A percentile compares a stretch with the other conserved stretches of the same genome.
Conservation (phyloP, 1,139 yeast genomes). For the Sugiyamaella novakii region DNA sequence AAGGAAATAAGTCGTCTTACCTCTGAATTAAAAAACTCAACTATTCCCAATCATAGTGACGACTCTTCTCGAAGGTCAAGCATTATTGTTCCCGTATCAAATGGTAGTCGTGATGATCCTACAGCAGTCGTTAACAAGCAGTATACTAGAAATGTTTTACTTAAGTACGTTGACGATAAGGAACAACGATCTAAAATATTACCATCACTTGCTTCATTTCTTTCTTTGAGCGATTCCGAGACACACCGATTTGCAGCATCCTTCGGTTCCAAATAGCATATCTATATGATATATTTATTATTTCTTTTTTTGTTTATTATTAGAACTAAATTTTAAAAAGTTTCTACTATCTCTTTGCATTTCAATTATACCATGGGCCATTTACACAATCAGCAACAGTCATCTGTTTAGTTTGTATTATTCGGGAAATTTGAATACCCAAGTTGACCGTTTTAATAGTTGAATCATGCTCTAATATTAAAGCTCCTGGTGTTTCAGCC, state of each 20-base stretch:
- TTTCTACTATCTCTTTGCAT: too few relatives aligned
- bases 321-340: too few relatives aligned
- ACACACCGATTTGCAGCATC: conserved; percentile 69
- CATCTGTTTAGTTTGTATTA: conserved; percentile 59
- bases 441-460: conserved; percentile 65
- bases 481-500: conserved; percentile 50
- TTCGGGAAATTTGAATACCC: conserved; percentile 58
- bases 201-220: conserved; percentile 79
- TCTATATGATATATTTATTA: conserved; percentile 9
- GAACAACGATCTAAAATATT: conserved; percentile 85
- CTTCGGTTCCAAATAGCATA: conserved; percentile 36
- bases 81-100: neutral
- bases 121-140: conserved; percentile 53
- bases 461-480: conserved; percentile 86
- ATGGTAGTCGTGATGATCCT: too few relatives aligned
- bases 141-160: conserved; percentile 80
- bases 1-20: conserved; percentile 33
- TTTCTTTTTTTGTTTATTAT: neutral
- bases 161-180: conserved; percentile 86
- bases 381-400: conserved; percentile 86
- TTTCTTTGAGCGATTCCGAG: conserved; percentile 68
- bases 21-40: conserved; percentile 19
- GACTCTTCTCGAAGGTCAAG: conserved; percentile 19
- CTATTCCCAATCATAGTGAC: neutral
- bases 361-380: conserved; percentile 49